Conservation (phyloP, 1,139 yeast genomes). For the Entelexis paramagnoliae region DNA sequence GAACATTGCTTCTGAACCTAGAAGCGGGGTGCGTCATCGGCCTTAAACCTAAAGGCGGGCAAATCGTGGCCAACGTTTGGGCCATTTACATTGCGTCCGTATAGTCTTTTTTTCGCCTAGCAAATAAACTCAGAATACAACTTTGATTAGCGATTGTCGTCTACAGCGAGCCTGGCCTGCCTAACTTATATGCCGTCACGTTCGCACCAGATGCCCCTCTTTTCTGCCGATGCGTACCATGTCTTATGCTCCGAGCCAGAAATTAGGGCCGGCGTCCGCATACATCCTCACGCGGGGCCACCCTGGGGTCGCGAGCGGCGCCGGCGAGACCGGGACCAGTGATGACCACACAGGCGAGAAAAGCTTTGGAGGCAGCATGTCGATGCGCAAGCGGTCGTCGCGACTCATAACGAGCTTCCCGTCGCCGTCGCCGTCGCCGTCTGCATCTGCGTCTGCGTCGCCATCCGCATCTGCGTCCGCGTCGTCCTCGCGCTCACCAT, state of each 20-base stretch:
- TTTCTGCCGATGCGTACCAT: background rate
- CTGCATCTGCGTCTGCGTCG: background rate
- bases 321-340: background rate
- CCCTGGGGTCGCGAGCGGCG: background rate
- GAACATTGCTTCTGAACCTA: background rate
- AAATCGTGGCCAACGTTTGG: background rate
- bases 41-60: background rate
- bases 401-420: constrained; percentile 1
- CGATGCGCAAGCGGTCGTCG: background rate
- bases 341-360: background rate
- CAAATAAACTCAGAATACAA: background rate
- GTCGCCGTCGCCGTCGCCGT: background rate
- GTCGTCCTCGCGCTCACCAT: background rate
- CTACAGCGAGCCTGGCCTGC: background rate
- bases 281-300: background rate
- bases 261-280: background rate
- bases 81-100: no score
- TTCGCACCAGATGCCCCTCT: background rate
- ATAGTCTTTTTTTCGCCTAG: no score
- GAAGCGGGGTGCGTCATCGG: background rate
- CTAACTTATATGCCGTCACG: background rate
- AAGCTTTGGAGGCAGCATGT: background rate
- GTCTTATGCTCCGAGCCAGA: background rate
- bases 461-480: background rate
- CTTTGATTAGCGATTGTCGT: background rate